Conservation (phyloP, 2,329 filamentous ascomycete genomes). For the Paradendryphiella salina region DNA sequence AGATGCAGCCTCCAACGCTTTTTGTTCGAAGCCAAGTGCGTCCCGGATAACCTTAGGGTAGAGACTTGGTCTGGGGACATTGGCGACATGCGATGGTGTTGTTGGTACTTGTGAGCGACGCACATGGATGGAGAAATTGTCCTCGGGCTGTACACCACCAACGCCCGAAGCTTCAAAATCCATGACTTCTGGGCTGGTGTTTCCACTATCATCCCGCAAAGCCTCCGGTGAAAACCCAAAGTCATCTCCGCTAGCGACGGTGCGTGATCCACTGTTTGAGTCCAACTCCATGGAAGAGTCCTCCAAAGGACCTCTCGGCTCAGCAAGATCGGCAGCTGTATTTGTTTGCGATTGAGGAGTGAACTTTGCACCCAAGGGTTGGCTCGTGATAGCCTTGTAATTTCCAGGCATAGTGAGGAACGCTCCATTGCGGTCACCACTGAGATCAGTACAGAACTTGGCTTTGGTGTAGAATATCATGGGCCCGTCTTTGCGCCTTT, state of each 20-base stretch:
- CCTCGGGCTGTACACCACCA: constrained; percentile 63
- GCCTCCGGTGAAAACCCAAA: constrained; percentile 45
- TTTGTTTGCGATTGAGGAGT: background rate
- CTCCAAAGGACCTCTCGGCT: constrained; percentile 34
- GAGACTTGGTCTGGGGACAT: constrained; percentile 17
- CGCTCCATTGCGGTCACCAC: constrained; percentile 58
- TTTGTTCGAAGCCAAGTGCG: constrained; percentile 30
- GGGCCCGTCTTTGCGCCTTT: constrained; percentile 66
- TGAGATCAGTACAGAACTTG: constrained; percentile 79
- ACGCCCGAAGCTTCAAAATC: constrained; percentile 58
- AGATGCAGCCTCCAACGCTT: constrained; percentile 10
- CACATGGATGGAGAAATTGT: constrained; percentile 60
- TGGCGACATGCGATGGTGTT: background rate
- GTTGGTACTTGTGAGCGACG: constrained; percentile 34
- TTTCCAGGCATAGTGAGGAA: constrained; percentile 23
- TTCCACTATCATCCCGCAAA: constrained; percentile 30
- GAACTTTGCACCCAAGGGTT: constrained; percentile 37
- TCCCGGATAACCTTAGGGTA: constrained; percentile 42
- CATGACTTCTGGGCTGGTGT: constrained; percentile 33
- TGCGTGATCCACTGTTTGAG: constrained; percentile 38
- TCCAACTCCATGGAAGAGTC: constrained; percentile 25
- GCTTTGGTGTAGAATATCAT: constrained; percentile 84
- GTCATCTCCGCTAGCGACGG: constrained; percentile 34
- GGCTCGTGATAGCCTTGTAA: constrained; percentile 39
- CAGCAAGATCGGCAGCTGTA: constrained; percentile 30